phyloP scores from a whole-genome alignment of 495 filamentous ascomycete species.

The Penicillium pancosmium region DNA sequence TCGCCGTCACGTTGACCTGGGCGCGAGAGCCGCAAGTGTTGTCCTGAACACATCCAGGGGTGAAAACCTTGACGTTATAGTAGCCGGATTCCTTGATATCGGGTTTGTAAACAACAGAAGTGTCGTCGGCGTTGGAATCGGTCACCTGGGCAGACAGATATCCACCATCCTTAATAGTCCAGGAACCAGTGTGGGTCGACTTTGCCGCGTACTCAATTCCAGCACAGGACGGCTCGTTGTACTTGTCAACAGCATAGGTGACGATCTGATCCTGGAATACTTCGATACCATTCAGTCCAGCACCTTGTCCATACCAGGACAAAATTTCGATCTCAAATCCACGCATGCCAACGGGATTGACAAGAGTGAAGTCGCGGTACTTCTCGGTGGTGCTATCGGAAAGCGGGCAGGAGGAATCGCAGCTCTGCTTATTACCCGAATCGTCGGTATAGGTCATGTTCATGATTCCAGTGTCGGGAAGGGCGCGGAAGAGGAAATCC shows the following conservation, averaged over 20 bases:
- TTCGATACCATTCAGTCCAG: constrained; percentile 85
- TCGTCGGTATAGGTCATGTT: constrained; percentile 88
- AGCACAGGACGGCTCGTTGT: constrained; percentile 86
- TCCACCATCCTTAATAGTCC: constrained; percentile 68
- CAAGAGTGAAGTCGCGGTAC: constrained; percentile 89
- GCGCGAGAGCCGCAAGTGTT: constrained; percentile 75
- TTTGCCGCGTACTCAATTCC: constrained; percentile 64
- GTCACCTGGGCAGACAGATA: constrained; percentile 73
- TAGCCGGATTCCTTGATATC: constrained; percentile 88
- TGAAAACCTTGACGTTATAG: constrained; percentile 86
- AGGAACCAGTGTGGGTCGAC: constrained; percentile 71
- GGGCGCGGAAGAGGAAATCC: constrained; percentile 77
- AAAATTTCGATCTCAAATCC: constrained; percentile 84
- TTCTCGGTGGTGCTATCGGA: constrained; percentile 62
- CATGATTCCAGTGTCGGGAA: constrained; percentile 90
- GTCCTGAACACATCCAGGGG: constrained; percentile 85
- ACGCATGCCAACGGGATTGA: constrained; percentile 85
- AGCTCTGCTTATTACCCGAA: constrained; percentile 64
- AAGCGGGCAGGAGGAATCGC: constrained; percentile 79
- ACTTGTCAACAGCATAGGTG: constrained; percentile 78
- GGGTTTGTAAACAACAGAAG: constrained; percentile 75
- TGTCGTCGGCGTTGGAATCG: constrained; percentile 51
- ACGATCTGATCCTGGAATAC: constrained; percentile 86
- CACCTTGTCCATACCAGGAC: constrained; percentile 83
- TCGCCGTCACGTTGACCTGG: constrained; percentile 75